Evolutionary conservation across 495 filamentous ascomycete species (phyloP), one percentile per base, ranked within the genome.

Genomic region (Neurospora cerealis): DNA sequence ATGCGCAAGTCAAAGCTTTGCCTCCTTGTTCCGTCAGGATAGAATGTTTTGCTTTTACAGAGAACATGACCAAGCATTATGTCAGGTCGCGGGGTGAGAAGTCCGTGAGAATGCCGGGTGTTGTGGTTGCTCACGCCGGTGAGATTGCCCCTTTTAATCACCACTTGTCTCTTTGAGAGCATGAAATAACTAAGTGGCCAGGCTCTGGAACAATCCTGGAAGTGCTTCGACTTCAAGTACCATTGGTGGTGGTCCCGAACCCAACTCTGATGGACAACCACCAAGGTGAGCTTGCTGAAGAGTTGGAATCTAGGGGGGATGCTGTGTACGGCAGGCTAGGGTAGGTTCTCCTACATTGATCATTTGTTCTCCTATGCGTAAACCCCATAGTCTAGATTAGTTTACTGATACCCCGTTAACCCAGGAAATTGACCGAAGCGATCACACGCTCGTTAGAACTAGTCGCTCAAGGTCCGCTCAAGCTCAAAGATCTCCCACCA

Each of bases 121-220:
- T 95, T n/a, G 87, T 98, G 36, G 91, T 99, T 72, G 91, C 89
- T 69, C 96, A 99, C 85, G 95, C 93, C 74, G 96, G 95, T 95
- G 85, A 81, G 83, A 80, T 69, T 37, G 28, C 32, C 24, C 54
- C 24, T 70, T 38, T 62, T 60, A 71, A 3, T 24, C 8, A 38
- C 28, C 4, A 9, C 71, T 24, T 36, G 11, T 39, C 54, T 70
- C 34, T 48, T 15, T 69, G 15, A 70, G 19, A 39, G 11, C 5
- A 34, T 66, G 1, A 3, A 66, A 66, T 66, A 36, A 66, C 28
- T 34, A 19, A 66, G 13, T 9, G 15, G 6, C 2, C 69, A 97
- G 94, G 95, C 72, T 93, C 94, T 32, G 96, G 96, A 17, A 92
- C 92, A n/a, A 93, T 98, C 34, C 85, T 97, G 1, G 93, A 92